phyloP scores from a whole-genome alignment of 768 basidiomycete species.

The Fomitopsis serialis region DNA sequence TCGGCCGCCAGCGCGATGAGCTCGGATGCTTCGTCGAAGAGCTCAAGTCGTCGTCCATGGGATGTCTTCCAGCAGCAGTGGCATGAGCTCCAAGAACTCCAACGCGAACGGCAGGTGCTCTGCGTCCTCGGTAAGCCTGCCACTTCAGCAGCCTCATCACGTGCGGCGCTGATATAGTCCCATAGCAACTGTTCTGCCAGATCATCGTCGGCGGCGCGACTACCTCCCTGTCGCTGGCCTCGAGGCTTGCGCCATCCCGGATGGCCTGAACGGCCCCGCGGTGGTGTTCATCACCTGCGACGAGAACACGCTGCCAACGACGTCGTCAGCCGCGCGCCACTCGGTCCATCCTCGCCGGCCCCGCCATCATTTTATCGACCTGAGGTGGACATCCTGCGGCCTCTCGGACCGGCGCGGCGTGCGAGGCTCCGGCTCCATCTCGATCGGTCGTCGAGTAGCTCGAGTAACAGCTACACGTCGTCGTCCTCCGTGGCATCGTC shows the following conservation, averaged over 20 bases:
- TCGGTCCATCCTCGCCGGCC: conserved; percentile 62
- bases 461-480: conserved; percentile 13
- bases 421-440: neutral
- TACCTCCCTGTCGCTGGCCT: conserved; percentile 55
- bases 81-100: too few species aligned
- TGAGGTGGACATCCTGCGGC: conserved; percentile 42
- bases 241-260: conserved; percentile 56
- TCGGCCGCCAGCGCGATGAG: too few species aligned
- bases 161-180: conserved; percentile 2
- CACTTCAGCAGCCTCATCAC: conserved; percentile 1
- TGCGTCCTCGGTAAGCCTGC: conserved; percentile 35
- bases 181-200: conserved; percentile 61
- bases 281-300: conserved; percentile 66
- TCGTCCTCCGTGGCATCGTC: conserved; percentile 17
- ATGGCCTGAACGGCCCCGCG: conserved; percentile 67
- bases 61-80: too few species aligned
- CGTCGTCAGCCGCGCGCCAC: conserved; percentile 44
- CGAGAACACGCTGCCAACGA: conserved; percentile 56
- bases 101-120: too few species aligned
- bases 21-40: too few species aligned
- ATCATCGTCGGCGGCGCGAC: conserved; percentile 65
- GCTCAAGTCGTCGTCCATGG: too few species aligned
- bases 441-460: neutral
- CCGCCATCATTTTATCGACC: conserved; percentile 62
- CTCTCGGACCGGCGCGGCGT: conserved; percentile 22